Evolutionary conservation across 305 asterid species (phyloP), one percentile per base, ranked within the genome.

Genomic region (Fraxinus floribunda): DNA sequence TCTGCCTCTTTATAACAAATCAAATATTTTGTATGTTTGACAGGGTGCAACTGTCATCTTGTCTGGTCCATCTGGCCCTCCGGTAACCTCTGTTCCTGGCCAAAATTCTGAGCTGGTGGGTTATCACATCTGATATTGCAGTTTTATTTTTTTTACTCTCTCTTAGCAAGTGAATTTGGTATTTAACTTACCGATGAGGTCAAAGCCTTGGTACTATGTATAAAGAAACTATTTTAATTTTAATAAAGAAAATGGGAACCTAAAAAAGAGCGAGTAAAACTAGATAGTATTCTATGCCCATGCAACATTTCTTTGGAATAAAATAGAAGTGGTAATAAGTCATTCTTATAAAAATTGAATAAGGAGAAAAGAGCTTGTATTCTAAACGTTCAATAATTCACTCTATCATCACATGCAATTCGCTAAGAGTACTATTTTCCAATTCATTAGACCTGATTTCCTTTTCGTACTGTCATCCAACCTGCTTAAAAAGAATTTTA

Each of bases 21-120:
- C 36, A 26, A 35, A 81, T 81, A 46, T 66, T 79, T 35, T 83
- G 49, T 84, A 60, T 88, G 82, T 78, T 85, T 86, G 35, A 32
- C 94, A 95, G 98, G 98, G 98, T 84, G 97, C 98, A 26, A 95
- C 97, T 30, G 98, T 95, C 84, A 91, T 94, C 80, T 87, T 95
- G 83, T 95, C 98, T 72, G 98, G 98, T 64, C 94, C 97, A 78
- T 91, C 98, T 78, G 97, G 98, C 30, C 97, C 97, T 86, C 97
- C 98, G 20, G 95, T 95, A 60, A 91, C 97, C 72, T 36, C 97
- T 73, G 91, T 95, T 81, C 97, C 98, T 20, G 90, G 90, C 88
- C 97, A 91, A 87, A 95, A 92, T 86, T 91, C 98, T 13, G 98
- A 95, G 91, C 88, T 95, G 97, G 98, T 95, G 88, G 64, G 97